Percentiles rank a stretch among this genome's conserved stretches.
Evolutionary conservation across 306 rosid genomes (phyloP).

Genomic region (Bauhinia variegata): DNA sequence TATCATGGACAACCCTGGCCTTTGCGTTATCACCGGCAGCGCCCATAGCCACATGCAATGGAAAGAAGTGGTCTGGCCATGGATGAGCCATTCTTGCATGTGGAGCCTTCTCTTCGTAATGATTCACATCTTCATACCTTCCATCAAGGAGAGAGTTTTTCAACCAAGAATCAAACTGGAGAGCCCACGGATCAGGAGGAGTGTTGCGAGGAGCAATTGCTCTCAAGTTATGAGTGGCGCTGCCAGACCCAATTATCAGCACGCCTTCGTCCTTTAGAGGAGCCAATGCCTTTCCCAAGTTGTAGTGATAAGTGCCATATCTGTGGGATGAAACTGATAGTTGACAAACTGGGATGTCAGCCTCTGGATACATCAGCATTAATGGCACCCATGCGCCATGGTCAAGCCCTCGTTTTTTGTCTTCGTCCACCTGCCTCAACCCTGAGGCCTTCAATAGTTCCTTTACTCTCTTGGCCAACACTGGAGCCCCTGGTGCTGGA

Average conservation of each 20-base stretch:
- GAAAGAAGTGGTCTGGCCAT: slow-evolving; percentile 47
- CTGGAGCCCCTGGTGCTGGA: slow-evolving; percentile 86
- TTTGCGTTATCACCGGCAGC: slow-evolving; percentile 52
- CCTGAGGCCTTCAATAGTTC: slow-evolving; percentile 56
- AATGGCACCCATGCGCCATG: slow-evolving; percentile 95
- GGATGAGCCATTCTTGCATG: slow-evolving; percentile 52
- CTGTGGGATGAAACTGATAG: slow-evolving; percentile 62
- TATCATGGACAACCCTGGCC: slow-evolving; percentile 45
- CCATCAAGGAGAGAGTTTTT: too few relatives aligned
- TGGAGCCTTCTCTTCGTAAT: slow-evolving; percentile 46
- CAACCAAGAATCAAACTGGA: too few relatives aligned
- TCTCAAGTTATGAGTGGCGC: slow-evolving; percentile 79
- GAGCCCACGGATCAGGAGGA: slow-evolving; percentile 47
- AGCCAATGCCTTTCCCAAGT: slow-evolving; percentile 75
- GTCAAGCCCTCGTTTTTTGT: slow-evolving; percentile 71
- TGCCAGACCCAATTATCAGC: slow-evolving; percentile 75
- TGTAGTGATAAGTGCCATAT: slow-evolving; percentile 66
- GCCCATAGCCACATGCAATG: slow-evolving; percentile 54
- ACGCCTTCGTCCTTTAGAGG: slow-evolving; percentile 81
- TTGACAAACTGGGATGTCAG: slow-evolving; percentile 82
- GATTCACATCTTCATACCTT: slow-evolving; percentile 42
- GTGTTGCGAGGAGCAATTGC: neutral
- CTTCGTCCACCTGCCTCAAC: slow-evolving; percentile 57
- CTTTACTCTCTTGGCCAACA: slow-evolving; percentile 69
- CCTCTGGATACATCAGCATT: slow-evolving; percentile 81